These are phyloP conservation scores for Benincasa hispida DNA, from an alignment of 306 rosid genomes.

Conservation along the genomic window DNA sequence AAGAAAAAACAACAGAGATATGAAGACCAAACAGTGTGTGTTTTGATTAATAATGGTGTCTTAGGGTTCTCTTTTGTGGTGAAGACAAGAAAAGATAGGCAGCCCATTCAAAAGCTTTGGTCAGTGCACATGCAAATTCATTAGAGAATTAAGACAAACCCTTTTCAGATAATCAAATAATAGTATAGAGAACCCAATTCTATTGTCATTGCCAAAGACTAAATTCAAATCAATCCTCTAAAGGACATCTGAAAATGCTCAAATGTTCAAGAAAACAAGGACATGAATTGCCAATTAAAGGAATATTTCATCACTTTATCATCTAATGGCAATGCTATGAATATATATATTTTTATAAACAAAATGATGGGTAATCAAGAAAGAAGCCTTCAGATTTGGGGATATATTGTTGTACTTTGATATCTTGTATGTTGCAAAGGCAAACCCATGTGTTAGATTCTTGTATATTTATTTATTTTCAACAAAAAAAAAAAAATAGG, in stretches of 20 bases:
- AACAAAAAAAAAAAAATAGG: not conserved
- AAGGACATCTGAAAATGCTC: constrained; percentile 1
- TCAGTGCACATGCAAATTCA: not conserved
- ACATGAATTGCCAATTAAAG: not conserved
- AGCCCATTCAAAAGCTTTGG: not conserved
- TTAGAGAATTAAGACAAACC: too few species aligned
- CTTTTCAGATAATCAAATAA: not conserved
- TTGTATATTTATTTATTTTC: not conserved
- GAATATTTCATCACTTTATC: not conserved
- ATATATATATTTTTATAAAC: not conserved
- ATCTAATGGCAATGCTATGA: not conserved
- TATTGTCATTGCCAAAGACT: not conserved
- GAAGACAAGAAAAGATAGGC: not conserved
- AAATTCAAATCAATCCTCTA: not conserved
- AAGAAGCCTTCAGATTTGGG: constrained; percentile 8
- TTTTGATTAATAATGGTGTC: not conserved
- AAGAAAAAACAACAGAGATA: not conserved
- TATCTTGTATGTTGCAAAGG: constrained; percentile 34
- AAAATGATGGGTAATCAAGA: not conserved
- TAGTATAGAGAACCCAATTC: not conserved
- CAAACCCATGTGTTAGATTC: constrained; percentile 82
- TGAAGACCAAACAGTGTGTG: not conserved
- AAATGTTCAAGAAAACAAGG: not conserved
- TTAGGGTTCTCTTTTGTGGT: not conserved
- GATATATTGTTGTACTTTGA: constrained; percentile 46